These are phyloP conservation scores for Zygoascus tannicola DNA, from an alignment of 805 yeast species.

Conservation along the genomic window DNA sequence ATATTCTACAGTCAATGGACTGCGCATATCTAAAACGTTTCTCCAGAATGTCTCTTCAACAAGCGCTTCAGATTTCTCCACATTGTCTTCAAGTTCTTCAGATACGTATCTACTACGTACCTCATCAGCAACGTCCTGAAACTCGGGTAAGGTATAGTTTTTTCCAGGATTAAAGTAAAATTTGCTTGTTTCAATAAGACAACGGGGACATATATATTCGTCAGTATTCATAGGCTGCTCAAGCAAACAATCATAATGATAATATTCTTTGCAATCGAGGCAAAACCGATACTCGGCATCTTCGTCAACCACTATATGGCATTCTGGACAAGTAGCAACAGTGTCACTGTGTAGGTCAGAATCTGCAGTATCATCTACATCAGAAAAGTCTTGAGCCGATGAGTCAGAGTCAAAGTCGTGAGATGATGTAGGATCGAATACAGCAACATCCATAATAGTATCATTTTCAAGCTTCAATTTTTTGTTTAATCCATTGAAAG, in stretches of 20 bases:
- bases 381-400: neutral
- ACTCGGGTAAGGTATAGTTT: slow-evolving; percentile 49
- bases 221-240: slow-evolving; percentile 52
- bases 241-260: slow-evolving; percentile 39
- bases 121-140: slow-evolving; percentile 44
- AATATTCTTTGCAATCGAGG: slow-evolving; percentile 2
- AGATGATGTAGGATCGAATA: neutral
- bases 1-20: slow-evolving; percentile 30
- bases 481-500: neutral
- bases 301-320: neutral
- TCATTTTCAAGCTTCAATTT: neutral
- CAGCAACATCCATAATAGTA: neutral
- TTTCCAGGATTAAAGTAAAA: slow-evolving; percentile 76
- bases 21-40: slow-evolving; percentile 23
- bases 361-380: slow-evolving; percentile 1
- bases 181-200: slow-evolving; percentile 79
- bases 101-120: slow-evolving; percentile 39
- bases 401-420: neutral
- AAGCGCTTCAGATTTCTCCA: slow-evolving; percentile 13
- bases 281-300: neutral
- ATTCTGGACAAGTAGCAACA: neutral
- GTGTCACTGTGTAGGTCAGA: neutral
- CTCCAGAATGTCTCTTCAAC: slow-evolving; percentile 31
- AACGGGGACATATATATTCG: slow-evolving; percentile 52
- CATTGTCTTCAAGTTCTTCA: slow-evolving; percentile 7